Evolutionary conservation across 306 rosid genomes (phyloP).

Genomic region (Lupinus albus): DNA sequence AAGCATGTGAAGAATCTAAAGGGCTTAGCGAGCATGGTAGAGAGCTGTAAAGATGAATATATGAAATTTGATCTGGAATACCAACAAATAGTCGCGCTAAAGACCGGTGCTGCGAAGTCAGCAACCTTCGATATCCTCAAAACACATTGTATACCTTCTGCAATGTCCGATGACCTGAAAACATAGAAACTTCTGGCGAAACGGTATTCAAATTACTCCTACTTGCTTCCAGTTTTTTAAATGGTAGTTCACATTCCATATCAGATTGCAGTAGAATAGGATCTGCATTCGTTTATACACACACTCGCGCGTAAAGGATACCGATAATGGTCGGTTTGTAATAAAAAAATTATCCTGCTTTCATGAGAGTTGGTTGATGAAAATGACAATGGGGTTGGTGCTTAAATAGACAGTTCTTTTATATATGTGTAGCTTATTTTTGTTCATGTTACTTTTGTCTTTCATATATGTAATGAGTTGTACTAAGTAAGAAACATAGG

Average conservation of each 20-base stretch:
- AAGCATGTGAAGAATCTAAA: conserved; percentile 81
- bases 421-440: conserved; percentile 32
- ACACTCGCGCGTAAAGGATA: too few relatives aligned
- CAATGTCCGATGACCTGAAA: conserved; percentile 68
- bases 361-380: background rate
- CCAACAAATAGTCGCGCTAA: conserved; percentile 70
- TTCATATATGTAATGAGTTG: conserved; percentile 26
- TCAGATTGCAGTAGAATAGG: background rate
- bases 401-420: conserved; percentile 38
- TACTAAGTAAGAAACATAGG: background rate
- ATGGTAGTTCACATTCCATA: background rate
- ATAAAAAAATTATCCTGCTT: background rate
- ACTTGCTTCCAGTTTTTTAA: background rate
- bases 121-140: conserved; percentile 66
- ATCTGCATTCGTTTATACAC: too few relatives aligned
- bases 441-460: conserved; percentile 26
- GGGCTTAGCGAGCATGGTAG: conserved; percentile 77
- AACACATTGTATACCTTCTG: conserved; percentile 76
- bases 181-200: conserved; percentile 36
- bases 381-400: conserved; percentile 23
- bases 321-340: background rate
- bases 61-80: conserved; percentile 80
- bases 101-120: conserved; percentile 62
- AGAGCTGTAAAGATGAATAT: conserved; percentile 67
- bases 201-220: conserved; percentile 15